phyloP scores from a whole-genome alignment of 768 basidiomycete species.

The Pilatotrama ljubarskyi region DNA sequence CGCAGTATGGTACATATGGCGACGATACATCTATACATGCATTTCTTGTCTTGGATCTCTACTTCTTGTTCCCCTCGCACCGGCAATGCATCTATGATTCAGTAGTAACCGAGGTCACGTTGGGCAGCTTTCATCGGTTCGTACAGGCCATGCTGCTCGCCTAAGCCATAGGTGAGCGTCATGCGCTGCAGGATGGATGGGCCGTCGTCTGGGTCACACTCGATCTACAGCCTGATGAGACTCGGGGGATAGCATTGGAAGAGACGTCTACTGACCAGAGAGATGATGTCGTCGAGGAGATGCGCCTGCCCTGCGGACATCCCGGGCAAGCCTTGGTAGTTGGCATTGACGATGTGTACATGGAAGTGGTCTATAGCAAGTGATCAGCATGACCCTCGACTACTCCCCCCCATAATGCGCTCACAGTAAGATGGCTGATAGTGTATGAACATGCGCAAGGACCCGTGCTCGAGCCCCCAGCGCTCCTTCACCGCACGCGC shows the following conservation, averaged over 20 bases:
- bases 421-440: constrained; percentile 96
- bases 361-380: constrained; percentile 80
- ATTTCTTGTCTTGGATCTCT: background rate
- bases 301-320: constrained; percentile 91
- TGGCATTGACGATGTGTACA: constrained; percentile 85
- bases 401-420: constrained; percentile 30
- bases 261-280: constrained; percentile 52
- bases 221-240: constrained; percentile 54
- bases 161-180: constrained; percentile 82
- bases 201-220: constrained; percentile 46
- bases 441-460: constrained; percentile 82
- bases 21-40: constrained; percentile 4
- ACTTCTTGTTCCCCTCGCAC: background rate
- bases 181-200: constrained; percentile 63
- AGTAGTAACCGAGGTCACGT: constrained; percentile 15
- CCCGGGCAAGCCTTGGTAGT: constrained; percentile 59
- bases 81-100: too few species aligned
- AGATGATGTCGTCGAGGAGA: constrained; percentile 89
- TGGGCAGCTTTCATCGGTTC: constrained; percentile 23
- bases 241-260: background rate
- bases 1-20: constrained; percentile 16
- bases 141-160: constrained; percentile 75
- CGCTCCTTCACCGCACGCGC: constrained; percentile 51
- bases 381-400: background rate
- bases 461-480: constrained; percentile 65